A percentile compares a stretch with the other conserved stretches of the same genome.
These are phyloP conservation scores for Plantago major DNA, from an alignment of 257 asterid genomes.

Conservation along the genomic window DNA sequence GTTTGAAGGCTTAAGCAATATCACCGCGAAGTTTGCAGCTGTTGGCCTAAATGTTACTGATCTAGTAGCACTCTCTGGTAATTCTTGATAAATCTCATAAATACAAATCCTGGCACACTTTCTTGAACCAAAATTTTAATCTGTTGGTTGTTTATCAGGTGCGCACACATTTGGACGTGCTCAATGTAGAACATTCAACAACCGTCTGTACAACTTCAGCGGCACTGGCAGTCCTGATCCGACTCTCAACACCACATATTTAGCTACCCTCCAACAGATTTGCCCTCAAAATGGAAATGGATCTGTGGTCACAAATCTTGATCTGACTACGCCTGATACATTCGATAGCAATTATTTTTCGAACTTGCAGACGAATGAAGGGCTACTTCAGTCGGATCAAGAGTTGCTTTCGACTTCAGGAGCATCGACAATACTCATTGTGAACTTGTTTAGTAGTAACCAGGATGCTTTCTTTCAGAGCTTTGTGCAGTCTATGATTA, in stretches of 20 bases:
- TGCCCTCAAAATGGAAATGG: constrained; percentile 54
- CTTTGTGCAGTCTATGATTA: constrained; percentile 56
- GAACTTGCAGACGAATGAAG: constrained; percentile 42
- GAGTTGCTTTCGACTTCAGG: constrained; percentile 40
- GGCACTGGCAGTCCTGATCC: constrained; percentile 62
- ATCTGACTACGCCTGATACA: constrained; percentile 34
- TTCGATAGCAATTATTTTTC: constrained; percentile 49
- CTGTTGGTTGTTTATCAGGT: constrained; percentile 29
- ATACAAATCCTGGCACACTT: no score
- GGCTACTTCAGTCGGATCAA: constrained; percentile 68
- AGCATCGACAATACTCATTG: constrained; percentile 40
- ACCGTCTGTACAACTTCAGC: constrained; percentile 46
- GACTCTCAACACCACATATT: constrained; percentile 37
- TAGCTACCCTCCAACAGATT: constrained; percentile 36
- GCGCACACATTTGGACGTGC: constrained; percentile 75
- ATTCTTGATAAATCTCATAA: neutral
- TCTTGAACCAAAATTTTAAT: neutral
- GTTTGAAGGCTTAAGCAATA: constrained; percentile 35
- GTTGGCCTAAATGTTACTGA: constrained; percentile 46
- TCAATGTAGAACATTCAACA: constrained; percentile 36
- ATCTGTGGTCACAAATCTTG: constrained; percentile 39
- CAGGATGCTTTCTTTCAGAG: constrained; percentile 45
- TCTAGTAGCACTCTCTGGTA: constrained; percentile 68
- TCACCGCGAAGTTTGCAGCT: constrained; percentile 50
- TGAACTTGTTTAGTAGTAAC: constrained; percentile 34